These are phyloP conservation scores for Erysimum cheiranthoides DNA, from an alignment of 345 rosid species.

Conservation along the genomic window DNA sequence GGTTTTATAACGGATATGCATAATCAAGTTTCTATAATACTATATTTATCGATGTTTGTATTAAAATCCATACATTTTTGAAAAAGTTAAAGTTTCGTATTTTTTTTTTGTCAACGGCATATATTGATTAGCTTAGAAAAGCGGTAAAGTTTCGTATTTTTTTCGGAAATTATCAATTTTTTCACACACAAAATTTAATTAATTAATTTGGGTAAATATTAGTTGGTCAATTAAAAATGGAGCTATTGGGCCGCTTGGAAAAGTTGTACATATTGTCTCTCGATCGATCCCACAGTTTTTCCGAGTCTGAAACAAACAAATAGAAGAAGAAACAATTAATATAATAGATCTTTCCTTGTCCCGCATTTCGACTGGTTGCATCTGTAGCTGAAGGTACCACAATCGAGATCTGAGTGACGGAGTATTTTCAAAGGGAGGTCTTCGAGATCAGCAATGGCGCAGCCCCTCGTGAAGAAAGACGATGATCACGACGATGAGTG, in stretches of 20 bases:
- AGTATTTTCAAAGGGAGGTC: constrained; percentile 36
- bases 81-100: too few relatives aligned
- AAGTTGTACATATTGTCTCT: neutral
- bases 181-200: too few relatives aligned
- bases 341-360: constrained; percentile 36
- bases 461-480: constrained; percentile 93
- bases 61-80: neutral
- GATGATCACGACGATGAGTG: constrained; percentile 99
- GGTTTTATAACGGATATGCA: constrained; percentile 12
- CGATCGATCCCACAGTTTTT: constrained; percentile 34
- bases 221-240: neutral
- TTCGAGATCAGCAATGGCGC: constrained; percentile 72
- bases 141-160: too few relatives aligned
- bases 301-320: neutral
- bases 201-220: neutral
- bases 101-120: too few relatives aligned
- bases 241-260: neutral
- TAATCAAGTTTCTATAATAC: neutral
- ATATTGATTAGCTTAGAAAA: too few relatives aligned
- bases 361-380: constrained; percentile 37
- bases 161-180: too few relatives aligned
- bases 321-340: neutral
- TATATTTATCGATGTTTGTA: constrained; percentile 1
- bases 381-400: constrained; percentile 4
- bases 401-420: constrained; percentile 33